Conservation (phyloP, 768 basidiomycete species). For the Scleroderma citrinum region DNA sequence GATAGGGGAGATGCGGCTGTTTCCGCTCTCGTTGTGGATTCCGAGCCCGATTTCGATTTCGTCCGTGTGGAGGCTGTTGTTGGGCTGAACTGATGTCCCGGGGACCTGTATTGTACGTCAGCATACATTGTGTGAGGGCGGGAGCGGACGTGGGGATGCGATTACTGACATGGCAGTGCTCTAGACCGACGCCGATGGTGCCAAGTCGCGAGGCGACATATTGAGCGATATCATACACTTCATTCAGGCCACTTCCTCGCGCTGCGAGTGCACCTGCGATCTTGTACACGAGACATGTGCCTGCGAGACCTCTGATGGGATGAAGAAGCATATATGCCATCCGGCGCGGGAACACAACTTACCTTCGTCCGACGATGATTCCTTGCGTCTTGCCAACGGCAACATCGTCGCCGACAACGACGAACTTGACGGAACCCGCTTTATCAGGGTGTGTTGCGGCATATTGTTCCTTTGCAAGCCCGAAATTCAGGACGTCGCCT, state of each 20-base stretch:
- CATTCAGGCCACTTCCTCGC: slow-evolving; percentile 58
- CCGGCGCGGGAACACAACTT: background rate
- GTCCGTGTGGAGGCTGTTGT: slow-evolving; percentile 47
- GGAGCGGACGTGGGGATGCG: background rate
- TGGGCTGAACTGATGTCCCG: slow-evolving; percentile 52
- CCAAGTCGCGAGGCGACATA: slow-evolving; percentile 62
- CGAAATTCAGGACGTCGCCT: slow-evolving; percentile 88
- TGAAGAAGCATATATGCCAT: background rate
- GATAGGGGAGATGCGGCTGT: slow-evolving; percentile 58
- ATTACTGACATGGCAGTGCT: slow-evolving; percentile 72
- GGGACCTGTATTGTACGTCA: slow-evolving; percentile 50
- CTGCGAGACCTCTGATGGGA: slow-evolving; percentile 65
- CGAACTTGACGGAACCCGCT: slow-evolving; percentile 61
- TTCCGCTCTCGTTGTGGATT: slow-evolving; percentile 87
- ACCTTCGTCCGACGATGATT: slow-evolving; percentile 80
- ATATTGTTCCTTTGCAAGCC: slow-evolving; percentile 81
- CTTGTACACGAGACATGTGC: slow-evolving; percentile 83
- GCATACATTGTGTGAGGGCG: background rate
- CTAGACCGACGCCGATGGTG: slow-evolving; percentile 82
- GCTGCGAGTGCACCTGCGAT: slow-evolving; percentile 80
- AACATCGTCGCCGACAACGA: slow-evolving; percentile 88
- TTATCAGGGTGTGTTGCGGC: slow-evolving; percentile 64
- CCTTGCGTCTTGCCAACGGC: slow-evolving; percentile 79
- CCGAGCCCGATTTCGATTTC: slow-evolving; percentile 90
- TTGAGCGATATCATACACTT: slow-evolving; percentile 61